Conservation (phyloP, 768 basidiomycete species). For the Trametopsis cervina region DNA sequence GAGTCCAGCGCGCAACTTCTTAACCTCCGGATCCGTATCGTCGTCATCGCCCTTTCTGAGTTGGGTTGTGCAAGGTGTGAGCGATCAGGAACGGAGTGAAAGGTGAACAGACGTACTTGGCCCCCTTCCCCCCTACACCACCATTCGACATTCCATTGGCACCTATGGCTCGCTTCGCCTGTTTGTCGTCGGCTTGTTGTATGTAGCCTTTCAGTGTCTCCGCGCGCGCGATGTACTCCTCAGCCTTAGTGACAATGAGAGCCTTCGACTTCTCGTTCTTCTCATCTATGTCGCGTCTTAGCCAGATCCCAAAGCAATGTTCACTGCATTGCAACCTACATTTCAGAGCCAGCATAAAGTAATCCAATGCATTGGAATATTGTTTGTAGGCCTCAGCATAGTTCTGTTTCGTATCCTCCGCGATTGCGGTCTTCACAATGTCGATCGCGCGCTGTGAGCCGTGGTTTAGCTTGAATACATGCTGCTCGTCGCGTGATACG, state of each 20-base stretch:
- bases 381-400: slow-evolving; percentile 92
- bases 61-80: slow-evolving; percentile 2
- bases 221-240: slow-evolving; percentile 86
- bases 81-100: slow-evolving; percentile 1
- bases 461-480: too few relatives aligned
- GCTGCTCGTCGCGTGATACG: too few relatives aligned
- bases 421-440: slow-evolving; percentile 88
- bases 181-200: slow-evolving; percentile 55
- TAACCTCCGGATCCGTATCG: slow-evolving; percentile 84
- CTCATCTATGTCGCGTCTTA: slow-evolving; percentile 48
- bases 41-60: slow-evolving; percentile 53
- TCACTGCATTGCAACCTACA: slow-evolving; percentile 53
- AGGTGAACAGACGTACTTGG: slow-evolving; percentile 27
- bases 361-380: slow-evolving; percentile 93
- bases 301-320: not conserved
- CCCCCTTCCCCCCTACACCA: slow-evolving; percentile 27
- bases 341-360: slow-evolving; percentile 96
- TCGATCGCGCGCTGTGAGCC: slow-evolving; percentile 79
- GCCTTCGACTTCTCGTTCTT: slow-evolving; percentile 91
- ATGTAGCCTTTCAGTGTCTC: slow-evolving; percentile 89
- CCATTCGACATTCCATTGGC: slow-evolving; percentile 40
- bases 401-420: slow-evolving; percentile 88
- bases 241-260: slow-evolving; percentile 82
- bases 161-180: slow-evolving; percentile 42
- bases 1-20: slow-evolving; percentile 92